phyloP scores from a whole-genome alignment of 306 rosid genomes.

The Delonix regia region DNA sequence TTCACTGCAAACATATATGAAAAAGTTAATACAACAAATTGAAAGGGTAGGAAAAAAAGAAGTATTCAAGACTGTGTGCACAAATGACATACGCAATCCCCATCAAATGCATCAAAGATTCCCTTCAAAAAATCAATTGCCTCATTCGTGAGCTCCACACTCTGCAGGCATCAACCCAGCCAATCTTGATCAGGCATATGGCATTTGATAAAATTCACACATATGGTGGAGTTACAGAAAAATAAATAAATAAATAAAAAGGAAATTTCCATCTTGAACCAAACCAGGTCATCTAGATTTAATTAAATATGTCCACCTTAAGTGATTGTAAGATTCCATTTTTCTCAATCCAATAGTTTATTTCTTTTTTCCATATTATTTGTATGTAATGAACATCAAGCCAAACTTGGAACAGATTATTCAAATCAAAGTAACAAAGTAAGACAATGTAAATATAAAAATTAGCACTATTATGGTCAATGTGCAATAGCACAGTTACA shows the following conservation, averaged over 20 bases:
- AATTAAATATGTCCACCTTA: background rate
- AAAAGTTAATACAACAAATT: conserved; percentile 5
- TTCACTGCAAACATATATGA: conserved; percentile 16
- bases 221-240: background rate
- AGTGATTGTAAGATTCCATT: background rate
- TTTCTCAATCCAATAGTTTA: background rate
- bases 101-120: conserved; percentile 73
- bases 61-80: conserved; percentile 15
- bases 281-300: background rate
- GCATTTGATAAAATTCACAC: background rate
- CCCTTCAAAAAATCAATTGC: conserved; percentile 82
- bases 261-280: background rate
- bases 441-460: background rate
- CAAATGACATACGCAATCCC: conserved; percentile 67
- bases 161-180: conserved; percentile 54
- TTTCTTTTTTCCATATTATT: background rate
- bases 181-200: background rate
- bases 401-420: background rate
- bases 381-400: background rate
- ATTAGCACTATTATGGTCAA: background rate
- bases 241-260: too few relatives aligned
- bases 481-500: background rate
- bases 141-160: conserved; percentile 95
- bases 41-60: conserved; percentile 17
- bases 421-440: background rate